Percentiles rank a stretch among this genome's conserved stretches.
Conservation (phyloP, 2,329 filamentous ascomycete genomes). For the Cladosporium sp. region DNA sequence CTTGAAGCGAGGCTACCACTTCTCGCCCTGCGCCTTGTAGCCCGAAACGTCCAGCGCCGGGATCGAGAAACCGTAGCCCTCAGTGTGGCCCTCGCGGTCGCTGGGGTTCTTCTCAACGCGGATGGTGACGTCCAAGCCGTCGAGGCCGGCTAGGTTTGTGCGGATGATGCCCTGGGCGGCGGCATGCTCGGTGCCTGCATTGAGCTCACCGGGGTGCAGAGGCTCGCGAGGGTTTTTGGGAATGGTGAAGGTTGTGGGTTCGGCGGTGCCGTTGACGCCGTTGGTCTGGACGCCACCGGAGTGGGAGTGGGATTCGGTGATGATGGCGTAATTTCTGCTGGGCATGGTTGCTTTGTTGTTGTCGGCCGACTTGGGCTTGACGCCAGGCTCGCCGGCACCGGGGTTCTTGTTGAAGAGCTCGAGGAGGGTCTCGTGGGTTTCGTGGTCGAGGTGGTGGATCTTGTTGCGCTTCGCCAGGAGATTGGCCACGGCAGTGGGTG, state of each 20-base stretch:
- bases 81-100: conserved; percentile 42
- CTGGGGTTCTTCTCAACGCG: conserved; percentile 44
- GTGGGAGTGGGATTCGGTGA: conserved; percentile 48
- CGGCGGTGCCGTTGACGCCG: conserved; percentile 16
- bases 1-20: conserved; percentile 14
- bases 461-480: conserved; percentile 60
- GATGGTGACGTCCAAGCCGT: conserved; percentile 46
- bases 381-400: conserved; percentile 37
- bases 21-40: conserved; percentile 15
- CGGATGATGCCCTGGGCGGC: conserved; percentile 44
- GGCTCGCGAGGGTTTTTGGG: conserved; percentile 61
- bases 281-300: conserved; percentile 20
- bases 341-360: conserved; percentile 85
- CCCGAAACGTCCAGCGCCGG: conserved; percentile 36
- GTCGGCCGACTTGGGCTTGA: conserved; percentile 58
- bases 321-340: conserved; percentile 61
- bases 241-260: conserved; percentile 33
- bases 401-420: conserved; percentile 60
- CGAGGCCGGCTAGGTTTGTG: conserved; percentile 40
- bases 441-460: conserved; percentile 59
- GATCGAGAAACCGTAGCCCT: conserved; percentile 49
- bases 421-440: conserved; percentile 62
- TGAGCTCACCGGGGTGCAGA: conserved; percentile 71
- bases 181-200: conserved; percentile 75
- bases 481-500: conserved; percentile 62